Evolutionary conservation across 2,329 filamentous ascomycete species (phyloP).

Genomic region (Zymoseptoria crescenta): DNA sequence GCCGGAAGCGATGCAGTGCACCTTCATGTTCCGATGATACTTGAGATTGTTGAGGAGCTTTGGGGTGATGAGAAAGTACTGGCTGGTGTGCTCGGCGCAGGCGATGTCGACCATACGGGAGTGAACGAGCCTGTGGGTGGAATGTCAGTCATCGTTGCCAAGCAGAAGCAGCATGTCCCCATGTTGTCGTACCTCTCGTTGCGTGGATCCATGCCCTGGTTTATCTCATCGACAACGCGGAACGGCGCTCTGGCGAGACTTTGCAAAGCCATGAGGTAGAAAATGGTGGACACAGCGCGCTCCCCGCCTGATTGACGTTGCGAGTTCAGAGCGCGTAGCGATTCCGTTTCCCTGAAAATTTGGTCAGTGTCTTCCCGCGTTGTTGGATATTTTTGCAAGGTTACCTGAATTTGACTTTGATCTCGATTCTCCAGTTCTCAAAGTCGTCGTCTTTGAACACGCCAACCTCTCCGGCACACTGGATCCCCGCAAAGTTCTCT

Average conservation of each 20-base stretch:
- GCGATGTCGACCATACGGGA: conserved; percentile 97
- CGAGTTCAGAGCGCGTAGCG: conserved; percentile 74
- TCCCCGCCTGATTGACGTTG: conserved; percentile 96
- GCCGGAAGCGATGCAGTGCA: conserved; percentile 88
- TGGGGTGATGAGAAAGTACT: conserved; percentile 96
- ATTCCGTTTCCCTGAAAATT: conserved; percentile 60
- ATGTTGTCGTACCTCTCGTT: conserved; percentile 62
- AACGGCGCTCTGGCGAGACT: conserved; percentile 90
- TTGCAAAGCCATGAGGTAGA: conserved; percentile 97
- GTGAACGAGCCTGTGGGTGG: conserved; percentile 64
- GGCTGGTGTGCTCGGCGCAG: conserved; percentile 51
- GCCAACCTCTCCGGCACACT: conserved; percentile 82
- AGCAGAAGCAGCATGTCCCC: neutral
- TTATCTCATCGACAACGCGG: conserved; percentile 98
- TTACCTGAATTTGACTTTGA: conserved; percentile 89
- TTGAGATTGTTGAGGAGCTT: conserved; percentile 80
- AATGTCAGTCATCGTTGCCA: conserved; percentile 5
- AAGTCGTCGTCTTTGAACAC: conserved; percentile 86
- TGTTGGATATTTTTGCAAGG: conserved; percentile 21
- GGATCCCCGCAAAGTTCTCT: conserved; percentile 89
- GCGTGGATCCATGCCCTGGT: conserved; percentile 97
- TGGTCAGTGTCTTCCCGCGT: neutral
- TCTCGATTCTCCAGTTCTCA: conserved; percentile 86
- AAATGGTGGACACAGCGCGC: conserved; percentile 92
- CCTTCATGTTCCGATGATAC: conserved; percentile 85